Conservation (phyloP, 768 basidiomycete genomes). For the Agaricus subrufescens region DNA sequence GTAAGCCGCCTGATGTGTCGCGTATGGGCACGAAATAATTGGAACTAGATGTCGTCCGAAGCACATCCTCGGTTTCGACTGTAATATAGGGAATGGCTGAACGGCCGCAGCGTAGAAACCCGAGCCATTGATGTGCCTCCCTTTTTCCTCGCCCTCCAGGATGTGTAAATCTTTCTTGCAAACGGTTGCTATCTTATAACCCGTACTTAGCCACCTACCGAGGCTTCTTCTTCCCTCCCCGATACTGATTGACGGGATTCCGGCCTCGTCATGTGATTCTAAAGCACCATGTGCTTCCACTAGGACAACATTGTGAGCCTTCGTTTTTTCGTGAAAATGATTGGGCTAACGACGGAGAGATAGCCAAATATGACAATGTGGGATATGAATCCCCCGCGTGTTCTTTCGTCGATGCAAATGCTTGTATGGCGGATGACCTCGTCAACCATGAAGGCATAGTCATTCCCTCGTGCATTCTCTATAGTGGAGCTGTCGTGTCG, state of each 20-base stretch:
- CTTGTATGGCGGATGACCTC: constrained; percentile 4
- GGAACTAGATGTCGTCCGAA: neutral
- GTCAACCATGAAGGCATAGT: constrained; percentile 1
- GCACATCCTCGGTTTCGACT: constrained; percentile 33
- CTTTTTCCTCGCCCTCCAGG: constrained; percentile 25
- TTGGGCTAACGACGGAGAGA: neutral
- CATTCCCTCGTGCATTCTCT: neutral
- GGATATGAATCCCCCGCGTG: neutral
- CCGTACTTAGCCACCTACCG: neutral
- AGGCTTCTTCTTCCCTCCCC: neutral
- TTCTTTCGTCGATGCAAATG: neutral
- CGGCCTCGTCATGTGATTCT: neutral
- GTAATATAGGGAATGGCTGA: constrained; percentile 62
- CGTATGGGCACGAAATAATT: neutral
- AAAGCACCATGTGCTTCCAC: neutral
- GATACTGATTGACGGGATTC: neutral
- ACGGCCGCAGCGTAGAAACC: constrained; percentile 39
- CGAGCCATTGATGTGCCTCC: constrained; percentile 15
- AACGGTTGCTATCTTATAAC: neutral
- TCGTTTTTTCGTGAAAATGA: neutral
- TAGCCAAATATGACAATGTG: constrained; percentile 1
- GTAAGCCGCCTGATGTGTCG: no score
- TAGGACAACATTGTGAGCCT: neutral
- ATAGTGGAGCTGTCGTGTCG: neutral
- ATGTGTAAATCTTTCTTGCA: constrained; percentile 30